phyloP scores from a whole-genome alignment of 2,329 filamentous ascomycete species.

The Neurospora sp. region DNA sequence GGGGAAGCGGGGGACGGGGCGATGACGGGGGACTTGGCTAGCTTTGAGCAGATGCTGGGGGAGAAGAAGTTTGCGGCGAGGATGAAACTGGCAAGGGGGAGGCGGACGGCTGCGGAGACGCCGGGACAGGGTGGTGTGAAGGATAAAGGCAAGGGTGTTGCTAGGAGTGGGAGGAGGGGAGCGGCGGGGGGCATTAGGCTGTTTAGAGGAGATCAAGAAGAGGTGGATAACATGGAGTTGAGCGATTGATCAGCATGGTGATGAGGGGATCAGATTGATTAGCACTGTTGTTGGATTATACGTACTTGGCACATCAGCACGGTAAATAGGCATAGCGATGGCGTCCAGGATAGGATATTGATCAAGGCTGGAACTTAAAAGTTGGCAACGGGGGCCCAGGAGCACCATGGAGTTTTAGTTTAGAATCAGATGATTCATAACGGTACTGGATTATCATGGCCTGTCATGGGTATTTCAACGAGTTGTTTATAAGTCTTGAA shows the following conservation, averaged over 20 bases:
- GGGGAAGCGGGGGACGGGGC: constrained; percentile 1
- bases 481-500: neutral
- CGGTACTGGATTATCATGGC: neutral
- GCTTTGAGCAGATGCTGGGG: constrained; percentile 43
- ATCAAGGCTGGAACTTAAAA: constrained; percentile 21
- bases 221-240: constrained; percentile 44
- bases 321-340: constrained; percentile 13
- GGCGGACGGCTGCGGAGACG: constrained; percentile 6
- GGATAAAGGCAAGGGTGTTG: constrained; percentile 28
- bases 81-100: constrained; percentile 21
- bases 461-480: neutral
- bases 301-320: neutral
- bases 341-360: constrained; percentile 7
- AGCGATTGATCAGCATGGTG: constrained; percentile 35
- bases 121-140: constrained; percentile 7
- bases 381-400: neutral
- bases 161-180: constrained; percentile 28
- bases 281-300: neutral
- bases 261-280: neutral
- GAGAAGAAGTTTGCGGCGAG: constrained; percentile 35
- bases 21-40: constrained; percentile 3
- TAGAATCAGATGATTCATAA: neutral
- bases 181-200: constrained; percentile 19
- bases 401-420: neutral
- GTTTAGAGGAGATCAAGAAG: constrained; percentile 2